A percentile compares a stretch with the other conserved stretches of the same genome.
Conservation (phyloP, 805 yeast genomes). For the Suhomyces emberorum region DNA sequence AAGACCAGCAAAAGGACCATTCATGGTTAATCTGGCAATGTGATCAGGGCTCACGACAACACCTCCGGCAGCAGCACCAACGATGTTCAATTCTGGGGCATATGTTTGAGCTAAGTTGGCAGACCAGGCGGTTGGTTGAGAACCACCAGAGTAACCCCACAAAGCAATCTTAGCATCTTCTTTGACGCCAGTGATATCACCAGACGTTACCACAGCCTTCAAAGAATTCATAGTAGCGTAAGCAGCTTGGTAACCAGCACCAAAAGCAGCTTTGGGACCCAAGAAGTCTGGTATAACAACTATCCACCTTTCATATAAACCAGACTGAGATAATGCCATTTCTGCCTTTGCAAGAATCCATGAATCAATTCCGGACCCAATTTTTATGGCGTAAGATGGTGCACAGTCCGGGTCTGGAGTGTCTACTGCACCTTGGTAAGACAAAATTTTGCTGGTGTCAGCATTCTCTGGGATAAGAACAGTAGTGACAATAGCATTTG, state of each 20-base stretch:
- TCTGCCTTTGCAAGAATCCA: neutral
- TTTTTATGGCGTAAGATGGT: conserved; percentile 22
- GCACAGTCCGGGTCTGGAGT: conserved; percentile 25
- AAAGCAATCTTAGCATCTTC: conserved; percentile 13
- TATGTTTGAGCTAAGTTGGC: conserved; percentile 20
- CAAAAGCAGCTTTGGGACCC: conserved; percentile 18
- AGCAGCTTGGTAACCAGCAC: conserved; percentile 19
- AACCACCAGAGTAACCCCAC: conserved; percentile 28
- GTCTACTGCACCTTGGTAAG: conserved; percentile 30
- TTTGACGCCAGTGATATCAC: conserved; percentile 13
- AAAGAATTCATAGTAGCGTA: conserved; percentile 18
- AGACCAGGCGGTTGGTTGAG: conserved; percentile 24
- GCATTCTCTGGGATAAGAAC: conserved; percentile 29
- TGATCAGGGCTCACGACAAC: conserved; percentile 30
- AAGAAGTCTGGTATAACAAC: conserved; percentile 20
- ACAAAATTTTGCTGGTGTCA: conserved; percentile 21
- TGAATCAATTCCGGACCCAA: conserved; percentile 3
- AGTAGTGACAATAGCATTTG: conserved; percentile 13
- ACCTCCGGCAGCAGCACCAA: conserved; percentile 37
- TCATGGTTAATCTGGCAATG: conserved; percentile 21
- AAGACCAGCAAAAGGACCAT: conserved; percentile 26
- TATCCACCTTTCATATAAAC: conserved; percentile 18
- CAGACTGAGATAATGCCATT: neutral
- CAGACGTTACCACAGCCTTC: conserved; percentile 13
- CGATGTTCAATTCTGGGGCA: conserved; percentile 19